Base-by-base conservation (phyloP, 805 yeast species). In the Jamesozyma rosinii region DNA sequence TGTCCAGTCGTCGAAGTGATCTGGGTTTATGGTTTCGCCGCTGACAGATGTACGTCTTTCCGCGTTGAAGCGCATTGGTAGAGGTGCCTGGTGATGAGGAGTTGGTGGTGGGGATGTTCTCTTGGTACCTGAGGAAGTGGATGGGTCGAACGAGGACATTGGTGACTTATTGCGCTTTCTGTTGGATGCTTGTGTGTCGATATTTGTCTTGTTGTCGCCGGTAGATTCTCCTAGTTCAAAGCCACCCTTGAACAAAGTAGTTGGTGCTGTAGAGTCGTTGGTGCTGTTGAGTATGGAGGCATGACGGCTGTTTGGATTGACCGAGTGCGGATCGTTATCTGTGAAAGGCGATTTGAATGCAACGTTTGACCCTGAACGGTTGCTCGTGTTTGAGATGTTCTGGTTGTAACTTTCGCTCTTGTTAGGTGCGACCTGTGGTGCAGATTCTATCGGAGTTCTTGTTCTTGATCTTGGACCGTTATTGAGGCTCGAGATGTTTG, bases 31-130 rank as follows among this genome's bases (percentile, higher is more conserved):
- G 2, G 92, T 82, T 65, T 88, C 97, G 4, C 95, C 96, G 44
- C 88, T 78, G 13, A 88, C 96, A 18, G 94, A 82, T 3, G 88
- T 83, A 68, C 97, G 79, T 69, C 96, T 78, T 60, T 80, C 76
- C 42, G 85, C 87, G 61, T 81, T 83, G 64, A 81, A 82, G 41
- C 76, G 71, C 44, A 71, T 8, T 14, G 50, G 50, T 34, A 40
- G 20, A 14, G 40, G 40, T 14, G 17, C 4, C 3, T 35, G 30
- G 10, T 35, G 38, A 18, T 24, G 26, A 15, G 18, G 11, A 13
- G 61, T 52, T 14, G 72, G 70, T 45, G 65, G 41, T 15, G 37
- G 37, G 9, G 37, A 35, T 10, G 15, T 35, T 19, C 20, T 35
- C n/a, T 15, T 19, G 4, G 27, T 15, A 19, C 11, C 15, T 10